These are phyloP conservation scores for Physcomitrium patens DNA, from an alignment of 225 moss, liverwort and hornwort species.

Conservation along the genomic window DNA sequence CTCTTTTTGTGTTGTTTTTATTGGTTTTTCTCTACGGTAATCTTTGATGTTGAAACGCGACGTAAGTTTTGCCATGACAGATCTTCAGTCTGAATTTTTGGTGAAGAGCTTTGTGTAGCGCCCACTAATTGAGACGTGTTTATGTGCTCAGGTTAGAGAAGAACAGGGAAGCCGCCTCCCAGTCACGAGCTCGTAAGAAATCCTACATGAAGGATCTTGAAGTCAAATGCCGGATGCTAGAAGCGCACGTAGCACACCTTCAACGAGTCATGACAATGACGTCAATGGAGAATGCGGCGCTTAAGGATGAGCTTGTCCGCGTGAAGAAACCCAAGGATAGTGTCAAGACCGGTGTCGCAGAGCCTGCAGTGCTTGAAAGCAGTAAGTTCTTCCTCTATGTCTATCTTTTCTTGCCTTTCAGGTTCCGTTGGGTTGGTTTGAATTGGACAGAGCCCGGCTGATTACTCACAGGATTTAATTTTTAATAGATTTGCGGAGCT, in stretches of 20 bases:
- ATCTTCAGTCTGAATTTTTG: no score
- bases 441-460: not conserved
- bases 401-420: not conserved
- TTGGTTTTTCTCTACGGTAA: no score
- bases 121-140: not conserved
- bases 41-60: no score
- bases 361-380: conserved; percentile 99
- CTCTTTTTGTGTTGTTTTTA: no score
- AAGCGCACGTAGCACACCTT: conserved; percentile 77
- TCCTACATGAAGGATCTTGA: conserved; percentile 89
- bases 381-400: conserved; percentile 44
- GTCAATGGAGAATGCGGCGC: conserved; percentile 75
- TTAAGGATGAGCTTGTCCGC: conserved; percentile 88
- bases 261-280: conserved; percentile 77
- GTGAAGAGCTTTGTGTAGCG: no score
- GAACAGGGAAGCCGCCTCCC: conserved; percentile 88
- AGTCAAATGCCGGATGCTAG: conserved; percentile 81
- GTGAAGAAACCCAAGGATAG: conserved; percentile 69
- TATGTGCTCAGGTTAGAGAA: conserved; percentile 57
- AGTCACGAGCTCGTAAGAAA: conserved; percentile 89
- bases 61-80: no score
- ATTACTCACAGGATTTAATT: not conserved
- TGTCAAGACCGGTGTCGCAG: conserved; percentile 86
- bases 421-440: not conserved
- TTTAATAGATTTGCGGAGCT: no score